Conservation (phyloP, 148 eudicot species). For the Camellia sinensis region DNA sequence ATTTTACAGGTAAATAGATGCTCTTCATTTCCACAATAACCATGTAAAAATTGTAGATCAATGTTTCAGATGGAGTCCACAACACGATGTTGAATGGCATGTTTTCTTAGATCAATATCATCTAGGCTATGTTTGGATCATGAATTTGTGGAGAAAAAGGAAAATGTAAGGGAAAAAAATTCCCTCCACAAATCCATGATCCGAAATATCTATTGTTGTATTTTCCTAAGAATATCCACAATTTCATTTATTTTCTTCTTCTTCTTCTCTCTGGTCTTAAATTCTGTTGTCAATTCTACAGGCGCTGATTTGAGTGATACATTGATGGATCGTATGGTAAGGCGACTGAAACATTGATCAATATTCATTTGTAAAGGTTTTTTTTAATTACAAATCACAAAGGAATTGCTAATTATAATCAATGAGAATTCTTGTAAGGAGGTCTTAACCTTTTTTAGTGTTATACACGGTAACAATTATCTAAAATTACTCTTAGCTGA, state of each 20-base stretch:
- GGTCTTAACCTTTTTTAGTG: background rate
- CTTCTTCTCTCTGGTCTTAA: background rate
- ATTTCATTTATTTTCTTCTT: background rate
- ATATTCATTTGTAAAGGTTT: background rate
- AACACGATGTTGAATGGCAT: background rate
- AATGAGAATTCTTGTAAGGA: background rate
- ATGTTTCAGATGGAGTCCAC: background rate
- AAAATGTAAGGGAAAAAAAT: too few relatives aligned
- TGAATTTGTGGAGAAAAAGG: too few relatives aligned
- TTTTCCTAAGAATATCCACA: background rate
- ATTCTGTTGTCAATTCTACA: slow-evolving; percentile 22
- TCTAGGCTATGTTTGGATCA: too few relatives aligned
- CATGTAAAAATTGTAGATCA: background rate
- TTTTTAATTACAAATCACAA: background rate
- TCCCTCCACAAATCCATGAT: too few relatives aligned
- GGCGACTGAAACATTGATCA: background rate
- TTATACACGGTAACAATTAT: background rate
- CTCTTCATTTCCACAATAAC: background rate
- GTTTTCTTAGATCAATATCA: background rate
- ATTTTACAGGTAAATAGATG: slow-evolving; percentile 70
- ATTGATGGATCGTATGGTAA: slow-evolving; percentile 98
- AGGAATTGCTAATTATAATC: background rate
- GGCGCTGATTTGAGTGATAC: slow-evolving; percentile 99
- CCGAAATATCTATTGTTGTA: too few relatives aligned
- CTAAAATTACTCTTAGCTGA: slow-evolving; percentile 4